Conservation (phyloP, 257 asterid species). For the Mitragyna speciosa region DNA sequence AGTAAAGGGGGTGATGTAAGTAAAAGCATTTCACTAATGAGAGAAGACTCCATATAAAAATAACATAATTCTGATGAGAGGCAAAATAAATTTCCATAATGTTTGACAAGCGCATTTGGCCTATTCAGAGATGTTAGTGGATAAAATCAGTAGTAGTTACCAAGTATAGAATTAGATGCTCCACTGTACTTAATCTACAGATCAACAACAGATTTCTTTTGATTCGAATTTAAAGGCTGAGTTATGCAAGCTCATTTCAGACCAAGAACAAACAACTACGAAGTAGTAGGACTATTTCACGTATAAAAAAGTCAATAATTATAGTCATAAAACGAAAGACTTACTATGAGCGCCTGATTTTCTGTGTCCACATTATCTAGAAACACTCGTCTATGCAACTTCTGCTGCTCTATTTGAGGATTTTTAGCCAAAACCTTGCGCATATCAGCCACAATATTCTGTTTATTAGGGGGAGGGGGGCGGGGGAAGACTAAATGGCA, state of each 20-base stretch:
- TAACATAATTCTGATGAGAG: not conserved
- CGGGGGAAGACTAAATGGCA: not conserved
- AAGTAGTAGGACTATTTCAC: not conserved
- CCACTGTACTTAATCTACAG: not conserved
- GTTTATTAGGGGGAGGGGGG: not conserved
- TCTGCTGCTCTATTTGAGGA: constrained; percentile 41
- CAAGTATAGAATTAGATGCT: not conserved
- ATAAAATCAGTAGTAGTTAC: not conserved
- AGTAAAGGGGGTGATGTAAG: too few relatives aligned
- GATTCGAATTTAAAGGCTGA: not conserved
- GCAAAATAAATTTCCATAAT: not conserved
- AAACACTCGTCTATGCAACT: constrained; percentile 37
- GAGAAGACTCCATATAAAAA: too few relatives aligned
- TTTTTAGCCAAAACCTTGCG: constrained; percentile 41
- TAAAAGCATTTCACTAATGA: too few relatives aligned
- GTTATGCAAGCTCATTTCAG: not conserved
- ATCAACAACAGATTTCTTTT: not conserved
- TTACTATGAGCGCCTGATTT: constrained; percentile 35
- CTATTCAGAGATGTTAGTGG: not conserved
- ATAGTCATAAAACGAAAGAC: not conserved
- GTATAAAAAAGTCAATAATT: not conserved
- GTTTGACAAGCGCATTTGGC: not conserved
- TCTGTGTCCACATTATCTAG: constrained; percentile 31
- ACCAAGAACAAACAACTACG: not conserved
- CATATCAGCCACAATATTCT: constrained; percentile 39